phyloP scores from a whole-genome alignment of 306 rosid species.

The Prunus mume region DNA sequence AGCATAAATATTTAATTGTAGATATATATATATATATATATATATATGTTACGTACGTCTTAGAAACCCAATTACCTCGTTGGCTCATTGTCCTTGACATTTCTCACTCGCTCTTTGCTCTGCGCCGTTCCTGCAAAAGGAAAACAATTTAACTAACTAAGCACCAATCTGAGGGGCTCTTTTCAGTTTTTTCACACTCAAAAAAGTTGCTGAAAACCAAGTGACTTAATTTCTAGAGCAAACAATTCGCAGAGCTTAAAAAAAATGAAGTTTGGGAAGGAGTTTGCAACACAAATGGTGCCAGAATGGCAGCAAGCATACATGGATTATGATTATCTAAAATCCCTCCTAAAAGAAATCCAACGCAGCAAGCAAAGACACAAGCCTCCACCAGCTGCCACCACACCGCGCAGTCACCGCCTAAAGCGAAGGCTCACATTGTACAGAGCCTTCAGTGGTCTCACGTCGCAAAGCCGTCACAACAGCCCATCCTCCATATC shows the following conservation, averaged over 20 bases:
- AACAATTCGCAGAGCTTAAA: not conserved
- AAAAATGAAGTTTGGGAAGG: constrained; percentile 73
- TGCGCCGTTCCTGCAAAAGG: no score
- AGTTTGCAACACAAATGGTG: constrained; percentile 57
- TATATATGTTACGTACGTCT: no score
- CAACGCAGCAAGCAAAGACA: constrained; percentile 23
- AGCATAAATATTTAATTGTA: no score
- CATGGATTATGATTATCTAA: constrained; percentile 53
- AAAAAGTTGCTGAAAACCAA: not conserved
- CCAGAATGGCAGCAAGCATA: constrained; percentile 81
- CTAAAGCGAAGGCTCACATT: constrained; percentile 49
- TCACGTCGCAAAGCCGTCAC: constrained; percentile 31
- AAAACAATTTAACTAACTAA: no score
- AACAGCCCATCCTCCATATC: constrained; percentile 8
- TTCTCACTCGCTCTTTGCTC: not conserved
- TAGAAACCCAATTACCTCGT: not conserved
- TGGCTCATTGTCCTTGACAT: not conserved
- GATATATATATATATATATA: no score
- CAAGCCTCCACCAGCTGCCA: constrained; percentile 9
- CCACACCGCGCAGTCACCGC: constrained; percentile 1
- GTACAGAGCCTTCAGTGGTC: constrained; percentile 73
- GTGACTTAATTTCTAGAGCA: not conserved
- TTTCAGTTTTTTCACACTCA: no score
- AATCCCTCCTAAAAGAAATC: constrained; percentile 50
- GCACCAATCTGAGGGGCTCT: no score